phyloP scores from a whole-genome alignment of 441 rosid genomes.

The Brassica balearica region DNA sequence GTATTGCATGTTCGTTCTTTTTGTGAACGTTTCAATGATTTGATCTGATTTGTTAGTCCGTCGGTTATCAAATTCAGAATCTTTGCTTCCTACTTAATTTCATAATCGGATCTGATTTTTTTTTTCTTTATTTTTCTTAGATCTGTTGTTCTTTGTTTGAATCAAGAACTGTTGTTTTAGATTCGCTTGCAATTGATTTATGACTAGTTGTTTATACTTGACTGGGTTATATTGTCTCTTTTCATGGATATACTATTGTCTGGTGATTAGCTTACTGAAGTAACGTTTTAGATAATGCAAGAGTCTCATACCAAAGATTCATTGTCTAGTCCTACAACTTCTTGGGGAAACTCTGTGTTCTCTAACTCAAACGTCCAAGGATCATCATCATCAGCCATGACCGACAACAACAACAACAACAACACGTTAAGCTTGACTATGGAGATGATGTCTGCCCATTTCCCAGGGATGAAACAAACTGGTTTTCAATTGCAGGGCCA shows the following conservation, averaged over 20 bases:
- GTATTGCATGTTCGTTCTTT: conserved; percentile 33
- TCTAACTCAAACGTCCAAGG: conserved; percentile 32
- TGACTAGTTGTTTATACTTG: conserved; percentile 3
- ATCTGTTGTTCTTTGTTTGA: conserved; percentile 29
- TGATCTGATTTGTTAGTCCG: background rate
- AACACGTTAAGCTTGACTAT: conserved; percentile 50
- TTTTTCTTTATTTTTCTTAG: conserved; percentile 14
- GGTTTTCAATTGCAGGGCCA: conserved; percentile 50
- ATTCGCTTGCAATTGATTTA: background rate
- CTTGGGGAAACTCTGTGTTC: conserved; percentile 30
- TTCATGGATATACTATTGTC: conserved; percentile 15
- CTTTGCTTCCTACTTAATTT: conserved; percentile 12
- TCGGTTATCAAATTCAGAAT: conserved; percentile 9
- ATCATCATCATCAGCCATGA: conserved; percentile 33
- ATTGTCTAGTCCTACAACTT: conserved; percentile 17
- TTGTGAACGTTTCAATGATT: conserved; percentile 10
- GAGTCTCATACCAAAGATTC: conserved; percentile 23
- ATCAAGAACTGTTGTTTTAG: conserved; percentile 22
- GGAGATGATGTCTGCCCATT: conserved; percentile 49
- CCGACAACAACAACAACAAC: conserved; percentile 16
- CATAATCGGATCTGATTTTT: conserved; percentile 14
- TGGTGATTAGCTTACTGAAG: conserved; percentile 6
- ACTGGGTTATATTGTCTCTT: conserved; percentile 11
- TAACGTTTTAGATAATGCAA: conserved; percentile 37
- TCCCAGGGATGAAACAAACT: conserved; percentile 49